A percentile compares a stretch with the other conserved stretches of the same genome.
Conservation (phyloP, 768 basidiomycete genomes). For the Imleria badia region DNA sequence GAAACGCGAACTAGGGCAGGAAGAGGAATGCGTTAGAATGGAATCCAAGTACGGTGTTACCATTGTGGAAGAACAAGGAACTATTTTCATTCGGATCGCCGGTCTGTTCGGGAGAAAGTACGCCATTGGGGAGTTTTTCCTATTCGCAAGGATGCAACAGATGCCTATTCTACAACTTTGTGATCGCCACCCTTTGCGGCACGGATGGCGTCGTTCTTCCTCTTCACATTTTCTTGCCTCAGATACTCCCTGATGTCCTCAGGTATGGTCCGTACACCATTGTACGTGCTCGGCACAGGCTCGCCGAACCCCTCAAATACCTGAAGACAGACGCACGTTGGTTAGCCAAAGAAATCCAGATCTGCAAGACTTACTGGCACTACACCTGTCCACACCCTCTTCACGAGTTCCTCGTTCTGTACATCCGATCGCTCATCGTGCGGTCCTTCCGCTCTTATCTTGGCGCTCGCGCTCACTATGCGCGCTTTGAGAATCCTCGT, state of each 20-base stretch:
- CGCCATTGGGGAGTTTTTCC: background rate
- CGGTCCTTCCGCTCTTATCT: slow-evolving; percentile 23
- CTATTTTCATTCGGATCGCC: background rate
- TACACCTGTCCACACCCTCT: slow-evolving; percentile 25
- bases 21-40: too few relatives aligned
- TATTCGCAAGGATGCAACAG: background rate
- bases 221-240: slow-evolving; percentile 21
- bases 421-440: slow-evolving; percentile 21
- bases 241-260: slow-evolving; percentile 23
- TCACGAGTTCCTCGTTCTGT: slow-evolving; percentile 13
- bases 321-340: background rate
- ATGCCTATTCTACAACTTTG: background rate
- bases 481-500: slow-evolving; percentile 24
- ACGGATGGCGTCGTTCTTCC: slow-evolving; percentile 23
- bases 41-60: too few relatives aligned
- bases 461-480: slow-evolving; percentile 23
- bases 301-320: slow-evolving; percentile 26
- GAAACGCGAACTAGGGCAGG: too few relatives aligned
- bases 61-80: too few relatives aligned
- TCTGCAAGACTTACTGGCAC: slow-evolving; percentile 15
- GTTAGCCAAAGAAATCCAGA: background rate
- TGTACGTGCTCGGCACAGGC: slow-evolving; percentile 24
- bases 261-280: slow-evolving; percentile 12
- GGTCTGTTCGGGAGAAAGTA: background rate
- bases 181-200: slow-evolving; percentile 37